A percentile compares a stretch with the other conserved stretches of the same genome.
phyloP scores from a whole-genome alignment of 2,329 filamentous ascomycete species.

The Neoarthrinium moseri region DNA sequence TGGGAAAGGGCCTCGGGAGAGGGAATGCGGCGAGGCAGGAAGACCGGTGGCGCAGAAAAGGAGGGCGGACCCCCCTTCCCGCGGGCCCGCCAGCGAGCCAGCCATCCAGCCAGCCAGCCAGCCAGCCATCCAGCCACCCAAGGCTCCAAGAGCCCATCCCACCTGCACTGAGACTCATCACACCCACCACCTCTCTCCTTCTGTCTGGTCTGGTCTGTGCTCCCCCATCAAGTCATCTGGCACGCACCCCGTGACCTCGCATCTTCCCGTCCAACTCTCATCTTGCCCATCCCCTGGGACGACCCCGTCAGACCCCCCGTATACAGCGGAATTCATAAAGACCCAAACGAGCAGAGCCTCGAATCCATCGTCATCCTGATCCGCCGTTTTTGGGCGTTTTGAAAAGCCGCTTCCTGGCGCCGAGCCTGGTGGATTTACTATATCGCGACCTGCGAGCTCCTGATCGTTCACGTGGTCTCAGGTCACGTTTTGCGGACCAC shows the following conservation, averaged over 20 bases:
- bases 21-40: not conserved
- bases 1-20: not conserved
- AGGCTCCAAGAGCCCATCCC: not conserved
- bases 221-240: constrained; percentile 7
- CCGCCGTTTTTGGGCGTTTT: not conserved
- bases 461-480: constrained; percentile 9
- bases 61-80: not conserved
- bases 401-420: not conserved
- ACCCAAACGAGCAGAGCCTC: not conserved
- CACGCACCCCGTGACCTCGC: constrained; percentile 11
- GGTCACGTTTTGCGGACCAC: constrained; percentile 9
- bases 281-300: not conserved
- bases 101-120: not conserved
- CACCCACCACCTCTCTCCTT: not conserved
- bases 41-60: constrained; percentile 1
- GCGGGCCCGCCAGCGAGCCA: not conserved
- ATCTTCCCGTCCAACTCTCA: constrained; percentile 7
- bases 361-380: not conserved
- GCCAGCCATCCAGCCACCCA: not conserved
- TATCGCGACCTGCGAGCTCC: constrained; percentile 5
- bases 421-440: not conserved
- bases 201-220: constrained; percentile 6
- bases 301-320: not conserved
- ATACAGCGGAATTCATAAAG: not conserved
- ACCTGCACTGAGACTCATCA: constrained; percentile 4